Evolutionary conservation across 306 rosid genomes (phyloP).

Genomic region (Albizia julibrissin): DNA sequence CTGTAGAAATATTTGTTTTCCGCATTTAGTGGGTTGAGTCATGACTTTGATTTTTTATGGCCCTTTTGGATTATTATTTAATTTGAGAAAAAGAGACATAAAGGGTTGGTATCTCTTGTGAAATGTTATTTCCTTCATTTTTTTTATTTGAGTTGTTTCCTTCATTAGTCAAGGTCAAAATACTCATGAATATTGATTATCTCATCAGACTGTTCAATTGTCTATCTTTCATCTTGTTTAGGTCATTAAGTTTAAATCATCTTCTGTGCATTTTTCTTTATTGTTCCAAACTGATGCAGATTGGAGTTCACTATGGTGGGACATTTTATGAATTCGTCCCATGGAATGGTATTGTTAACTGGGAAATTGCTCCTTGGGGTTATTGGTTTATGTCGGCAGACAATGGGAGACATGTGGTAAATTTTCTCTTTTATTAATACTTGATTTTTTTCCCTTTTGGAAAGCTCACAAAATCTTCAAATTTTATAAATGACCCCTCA

Average conservation of each 20-base stretch:
- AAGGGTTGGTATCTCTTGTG: slow-evolving; percentile 12
- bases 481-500: neutral
- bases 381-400: slow-evolving; percentile 75
- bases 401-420: slow-evolving; percentile 71
- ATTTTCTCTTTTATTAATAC: slow-evolving; percentile 6
- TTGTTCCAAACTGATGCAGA: slow-evolving; percentile 54
- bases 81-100: neutral
- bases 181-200: neutral
- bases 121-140: neutral
- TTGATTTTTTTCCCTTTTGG: neutral
- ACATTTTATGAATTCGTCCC: slow-evolving; percentile 88
- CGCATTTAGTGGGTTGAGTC: slow-evolving; percentile 5
- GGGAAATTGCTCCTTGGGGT: slow-evolving; percentile 94
- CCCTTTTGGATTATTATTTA: neutral
- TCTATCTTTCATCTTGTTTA: neutral
- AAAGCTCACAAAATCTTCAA: neutral
- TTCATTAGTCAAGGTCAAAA: neutral
- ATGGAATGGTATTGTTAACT: slow-evolving; percentile 77
- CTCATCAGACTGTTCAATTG: slow-evolving; percentile 1
- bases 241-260: neutral
- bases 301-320: slow-evolving; percentile 84
- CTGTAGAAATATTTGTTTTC: neutral
- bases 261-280: slow-evolving; percentile 17
- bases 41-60: neutral
- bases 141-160: neutral